Percentiles rank a stretch among this genome's conserved stretches.
phyloP scores from a whole-genome alignment of 202 grass and related monocot genomes.

The Elaeis oleifera region DNA sequence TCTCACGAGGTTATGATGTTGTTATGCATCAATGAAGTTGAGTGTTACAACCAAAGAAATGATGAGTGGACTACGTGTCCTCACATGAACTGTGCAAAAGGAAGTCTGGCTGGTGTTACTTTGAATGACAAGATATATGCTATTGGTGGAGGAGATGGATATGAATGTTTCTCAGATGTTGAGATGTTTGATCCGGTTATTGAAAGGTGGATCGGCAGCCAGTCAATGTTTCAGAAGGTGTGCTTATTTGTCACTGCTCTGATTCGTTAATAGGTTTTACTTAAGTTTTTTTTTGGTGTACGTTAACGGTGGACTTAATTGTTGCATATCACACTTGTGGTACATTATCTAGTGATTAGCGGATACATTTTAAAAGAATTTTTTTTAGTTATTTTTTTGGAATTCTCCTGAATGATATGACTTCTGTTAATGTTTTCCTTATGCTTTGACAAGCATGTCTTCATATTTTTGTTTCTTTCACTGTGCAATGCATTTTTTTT shows the following conservation, averaged over 20 bases:
- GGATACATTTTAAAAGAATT: too few species aligned
- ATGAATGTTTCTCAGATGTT: slow-evolving; percentile 57
- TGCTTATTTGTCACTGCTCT: slow-evolving; percentile 15
- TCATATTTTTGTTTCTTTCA: too few species aligned
- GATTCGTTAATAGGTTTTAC: slow-evolving; percentile 12
- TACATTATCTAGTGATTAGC: too few species aligned
- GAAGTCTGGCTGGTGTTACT: slow-evolving; percentile 61
- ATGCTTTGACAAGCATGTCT: too few species aligned
- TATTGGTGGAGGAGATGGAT: slow-evolving; percentile 81
- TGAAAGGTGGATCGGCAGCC: slow-evolving; percentile 63
- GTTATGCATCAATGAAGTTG: slow-evolving; percentile 41
- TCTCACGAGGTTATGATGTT: background rate
- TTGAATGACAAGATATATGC: slow-evolving; percentile 68
- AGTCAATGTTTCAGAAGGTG: slow-evolving; percentile 53
- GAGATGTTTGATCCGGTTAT: slow-evolving; percentile 87
- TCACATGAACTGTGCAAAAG: slow-evolving; percentile 55
- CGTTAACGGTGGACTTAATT: too few species aligned
- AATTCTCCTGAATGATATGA: too few species aligned
- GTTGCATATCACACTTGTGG: too few species aligned
- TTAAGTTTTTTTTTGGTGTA: slow-evolving; percentile 7
- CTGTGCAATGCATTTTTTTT: too few species aligned
- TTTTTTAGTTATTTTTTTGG: too few species aligned
- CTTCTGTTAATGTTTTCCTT: too few species aligned
- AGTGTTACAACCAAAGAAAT: slow-evolving; percentile 63
- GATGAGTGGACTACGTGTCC: slow-evolving; percentile 72